phyloP scores from a whole-genome alignment of 2,329 filamentous ascomycete genomes.

The Colletotrichum liaoningense region DNA sequence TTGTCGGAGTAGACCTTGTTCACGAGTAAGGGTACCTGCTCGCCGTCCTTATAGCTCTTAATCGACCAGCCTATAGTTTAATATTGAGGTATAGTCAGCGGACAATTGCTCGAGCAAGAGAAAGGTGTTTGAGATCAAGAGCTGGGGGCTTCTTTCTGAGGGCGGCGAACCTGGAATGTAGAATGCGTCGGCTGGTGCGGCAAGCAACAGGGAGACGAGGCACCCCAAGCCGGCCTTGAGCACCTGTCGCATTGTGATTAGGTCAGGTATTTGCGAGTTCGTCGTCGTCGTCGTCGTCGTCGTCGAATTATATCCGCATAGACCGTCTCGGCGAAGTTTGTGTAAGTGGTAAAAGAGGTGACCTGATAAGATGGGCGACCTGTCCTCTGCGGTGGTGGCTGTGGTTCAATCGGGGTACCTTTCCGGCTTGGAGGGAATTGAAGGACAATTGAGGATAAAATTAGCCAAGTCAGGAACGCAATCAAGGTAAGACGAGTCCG shows the following conservation, averaged over 20 bases:
- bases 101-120: no score
- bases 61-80: slow-evolving; percentile 77
- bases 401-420: not conserved
- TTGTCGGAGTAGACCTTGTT: slow-evolving; percentile 94
- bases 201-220: slow-evolving; percentile 55
- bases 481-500: slow-evolving; percentile 25
- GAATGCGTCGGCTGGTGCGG: slow-evolving; percentile 70
- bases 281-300: not conserved
- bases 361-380: not conserved
- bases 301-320: not conserved
- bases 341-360: not conserved
- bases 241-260: slow-evolving; percentile 42
- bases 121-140: not conserved
- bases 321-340: not conserved
- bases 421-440: slow-evolving; percentile 11
- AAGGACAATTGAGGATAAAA: slow-evolving; percentile 2
- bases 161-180: slow-evolving; percentile 82
- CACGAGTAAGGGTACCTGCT: slow-evolving; percentile 85
- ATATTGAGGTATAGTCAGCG: slow-evolving; percentile 27
- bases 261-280: not conserved
- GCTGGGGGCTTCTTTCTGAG: not conserved
- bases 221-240: slow-evolving; percentile 50
- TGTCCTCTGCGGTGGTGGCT: not conserved
- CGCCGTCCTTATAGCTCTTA: slow-evolving; percentile 80
- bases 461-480: not conserved